A percentile compares a stretch with the other conserved stretches of the same genome.
phyloP scores from a whole-genome alignment of 2,329 filamentous ascomycete genomes.

The Emmonsiellopsis sp. region DNA sequence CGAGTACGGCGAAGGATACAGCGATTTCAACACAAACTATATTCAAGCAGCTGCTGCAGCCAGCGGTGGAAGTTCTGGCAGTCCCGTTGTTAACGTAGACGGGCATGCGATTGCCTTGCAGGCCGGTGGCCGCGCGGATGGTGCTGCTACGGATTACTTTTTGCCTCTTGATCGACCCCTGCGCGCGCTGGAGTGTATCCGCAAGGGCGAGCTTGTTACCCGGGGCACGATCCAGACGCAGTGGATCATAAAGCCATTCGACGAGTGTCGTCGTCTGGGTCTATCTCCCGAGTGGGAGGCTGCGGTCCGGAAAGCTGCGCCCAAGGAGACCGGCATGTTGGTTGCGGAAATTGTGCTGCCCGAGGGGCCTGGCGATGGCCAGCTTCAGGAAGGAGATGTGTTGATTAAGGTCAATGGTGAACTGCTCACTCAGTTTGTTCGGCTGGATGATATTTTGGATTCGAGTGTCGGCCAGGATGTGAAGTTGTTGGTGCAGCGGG shows the following conservation, averaged over 20 bases:
- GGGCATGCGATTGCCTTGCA: conserved; percentile 87
- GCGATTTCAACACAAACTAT: conserved; percentile 94
- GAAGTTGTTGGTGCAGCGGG: conserved; percentile 74
- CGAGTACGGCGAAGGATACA: conserved; percentile 95
- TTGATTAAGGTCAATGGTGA: conserved; percentile 89
- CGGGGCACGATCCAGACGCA: conserved; percentile 97
- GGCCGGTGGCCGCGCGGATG: conserved; percentile 86
- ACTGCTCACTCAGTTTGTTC: conserved; percentile 85
- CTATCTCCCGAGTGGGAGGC: conserved; percentile 80
- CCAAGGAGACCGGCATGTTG: conserved; percentile 91
- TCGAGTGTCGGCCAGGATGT: conserved; percentile 73
- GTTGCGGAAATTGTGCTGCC: conserved; percentile 93
- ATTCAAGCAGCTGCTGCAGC: conserved; percentile 96
- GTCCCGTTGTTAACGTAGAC: conserved; percentile 92
- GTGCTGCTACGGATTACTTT: conserved; percentile 96
- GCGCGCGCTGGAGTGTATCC: conserved; percentile 78
- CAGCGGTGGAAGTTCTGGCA: conserved; percentile 95
- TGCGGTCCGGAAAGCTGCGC: conserved; percentile 70
- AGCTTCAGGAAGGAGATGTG: conserved; percentile 90
- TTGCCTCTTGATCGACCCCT: conserved; percentile 84
- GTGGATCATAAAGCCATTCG: conserved; percentile 93
- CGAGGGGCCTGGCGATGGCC: conserved; percentile 74
- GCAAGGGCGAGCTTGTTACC: conserved; percentile 63
- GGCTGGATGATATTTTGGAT: conserved; percentile 84
- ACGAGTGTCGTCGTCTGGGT: conserved; percentile 86